Evolutionary conservation across 2,329 filamentous ascomycete species (phyloP), one percentile per base, ranked within the genome.

Genomic region (Apiospora rasikravindrae): DNA sequence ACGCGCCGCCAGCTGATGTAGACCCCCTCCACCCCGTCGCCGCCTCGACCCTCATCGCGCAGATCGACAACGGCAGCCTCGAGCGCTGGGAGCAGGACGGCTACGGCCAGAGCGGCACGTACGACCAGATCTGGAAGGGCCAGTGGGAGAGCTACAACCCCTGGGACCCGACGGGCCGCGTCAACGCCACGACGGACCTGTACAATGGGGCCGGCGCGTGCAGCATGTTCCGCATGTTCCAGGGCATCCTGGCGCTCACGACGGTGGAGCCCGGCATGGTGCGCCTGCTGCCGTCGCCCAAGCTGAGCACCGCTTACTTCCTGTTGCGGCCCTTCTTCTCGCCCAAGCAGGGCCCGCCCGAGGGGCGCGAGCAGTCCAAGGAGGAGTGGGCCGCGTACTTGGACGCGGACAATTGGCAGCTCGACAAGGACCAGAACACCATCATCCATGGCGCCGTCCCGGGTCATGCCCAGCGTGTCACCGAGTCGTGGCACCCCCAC

Each of bases 11-110:
- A 33, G 77, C 76, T 61, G 77, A 80, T 67, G n/a, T n/a, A n/a
- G 78, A 76, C 13, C n/a, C 40, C 73, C 77, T 77, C 61, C 77
- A 81, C 68, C 78, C 45, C 22, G 77, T 76, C 72, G 77, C 78
- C 22, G 77, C 79, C 6, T 85, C 85, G 0, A 85, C 86, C 40
- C 82, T 89, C 71, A 88, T 92, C 49, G 91, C 91, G 2, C 92
- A 94, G 80, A 85, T 92, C 2, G 92, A 94, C 78, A 92, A 92
- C 69, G 92, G 92, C 61, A 92, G 90, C 26, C 83, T 93, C 1
- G 92, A 94, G 80, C 87, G 92, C 16, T 94, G 92, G 92, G 92
- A 94, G 76, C 87, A 88, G 44, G 86, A 89, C 73, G 92, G 92
- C 6, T 94, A 93, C 75, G 85, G 89, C 26, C 87, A 87, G 22